These are phyloP conservation scores for Phaseolus lunatus DNA, from an alignment of 306 rosid species.

Conservation along the genomic window DNA sequence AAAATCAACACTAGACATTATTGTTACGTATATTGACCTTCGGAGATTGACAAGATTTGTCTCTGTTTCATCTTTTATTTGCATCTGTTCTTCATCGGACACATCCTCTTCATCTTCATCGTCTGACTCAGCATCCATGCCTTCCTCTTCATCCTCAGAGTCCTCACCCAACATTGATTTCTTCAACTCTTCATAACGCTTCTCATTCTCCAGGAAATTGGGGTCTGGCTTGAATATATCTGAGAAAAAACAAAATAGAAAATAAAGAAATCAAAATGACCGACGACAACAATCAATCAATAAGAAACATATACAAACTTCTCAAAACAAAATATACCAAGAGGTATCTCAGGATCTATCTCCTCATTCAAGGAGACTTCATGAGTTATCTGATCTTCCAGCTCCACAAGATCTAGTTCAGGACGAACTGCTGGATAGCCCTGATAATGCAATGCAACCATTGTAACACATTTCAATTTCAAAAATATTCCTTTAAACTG, in stretches of 20 bases:
- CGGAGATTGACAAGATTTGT: conserved; percentile 91
- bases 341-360: conserved; percentile 54
- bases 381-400: conserved; percentile 60
- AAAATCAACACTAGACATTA: conserved; percentile 96
- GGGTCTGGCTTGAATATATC: conserved; percentile 87
- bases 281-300: conserved; percentile 15
- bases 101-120: conserved; percentile 72
- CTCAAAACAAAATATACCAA: conserved; percentile 41
- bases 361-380: conserved; percentile 58
- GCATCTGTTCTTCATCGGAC: conserved; percentile 72
- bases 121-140: conserved; percentile 71
- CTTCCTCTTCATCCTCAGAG: conserved; percentile 84
- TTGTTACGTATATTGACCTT: conserved; percentile 89
- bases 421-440: conserved; percentile 61
- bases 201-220: conserved; percentile 76
- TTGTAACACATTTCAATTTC: conserved; percentile 3
- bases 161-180: conserved; percentile 89
- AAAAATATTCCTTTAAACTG: conserved; percentile 17
- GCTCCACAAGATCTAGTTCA: conserved; percentile 60
- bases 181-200: conserved; percentile 84
- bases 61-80: conserved; percentile 88
- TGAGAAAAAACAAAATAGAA: conserved; percentile 40
- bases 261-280: conserved; percentile 27
- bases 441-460: conserved; percentile 40
- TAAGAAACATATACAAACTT: conserved; percentile 20